A percentile compares a stretch with the other conserved stretches of the same genome.
Conservation (phyloP, 2,329 filamentous ascomycete species). For the Cryphonectria radicalis region DNA sequence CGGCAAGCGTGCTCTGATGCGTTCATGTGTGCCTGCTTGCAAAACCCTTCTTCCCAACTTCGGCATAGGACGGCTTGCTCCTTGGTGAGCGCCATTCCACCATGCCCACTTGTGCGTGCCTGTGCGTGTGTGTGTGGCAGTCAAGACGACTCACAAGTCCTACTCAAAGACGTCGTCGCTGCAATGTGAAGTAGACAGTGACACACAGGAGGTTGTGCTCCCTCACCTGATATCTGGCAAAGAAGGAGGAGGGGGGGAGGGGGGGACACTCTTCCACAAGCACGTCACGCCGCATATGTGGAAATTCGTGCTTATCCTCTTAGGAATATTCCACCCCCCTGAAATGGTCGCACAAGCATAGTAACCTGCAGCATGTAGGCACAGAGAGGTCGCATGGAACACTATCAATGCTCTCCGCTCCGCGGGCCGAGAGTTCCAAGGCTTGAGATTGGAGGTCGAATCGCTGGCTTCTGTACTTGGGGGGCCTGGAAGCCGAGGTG, state of each 20-base stretch:
- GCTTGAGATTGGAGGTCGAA: too few species aligned
- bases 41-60: background rate
- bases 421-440: too few species aligned
- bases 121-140: background rate
- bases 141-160: background rate
- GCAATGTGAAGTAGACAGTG: background rate
- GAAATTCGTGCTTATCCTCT: background rate
- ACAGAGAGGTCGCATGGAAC: too few species aligned
- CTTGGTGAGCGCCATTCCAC: background rate
- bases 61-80: background rate
- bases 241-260: background rate
- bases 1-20: conserved; percentile 13
- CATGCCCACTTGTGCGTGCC: too few species aligned
- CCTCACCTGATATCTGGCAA: background rate
- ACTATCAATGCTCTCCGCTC: too few species aligned
- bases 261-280: background rate
- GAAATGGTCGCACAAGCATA: too few species aligned
- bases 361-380: too few species aligned
- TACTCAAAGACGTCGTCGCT: background rate
- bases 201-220: background rate
- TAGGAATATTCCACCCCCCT: background rate
- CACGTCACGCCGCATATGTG: background rate
- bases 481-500: too few species aligned
- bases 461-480: too few species aligned
- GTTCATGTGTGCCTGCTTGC: background rate